Evolutionary conservation across 2,329 filamentous ascomycete species (phyloP).

Genomic region (Epicoccum sorghinum): DNA sequence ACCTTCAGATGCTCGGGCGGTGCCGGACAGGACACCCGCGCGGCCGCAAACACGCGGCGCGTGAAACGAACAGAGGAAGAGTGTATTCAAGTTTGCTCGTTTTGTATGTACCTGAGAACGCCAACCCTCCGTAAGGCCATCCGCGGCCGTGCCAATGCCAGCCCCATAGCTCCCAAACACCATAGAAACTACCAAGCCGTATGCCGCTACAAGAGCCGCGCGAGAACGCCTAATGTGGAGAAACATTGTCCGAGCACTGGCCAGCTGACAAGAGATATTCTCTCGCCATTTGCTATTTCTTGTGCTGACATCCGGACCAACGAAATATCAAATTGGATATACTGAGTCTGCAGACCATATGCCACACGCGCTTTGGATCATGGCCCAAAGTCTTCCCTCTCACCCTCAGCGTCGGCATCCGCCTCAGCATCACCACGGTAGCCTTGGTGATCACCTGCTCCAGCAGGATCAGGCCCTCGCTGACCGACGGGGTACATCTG

Average conservation of each 20-base stretch:
- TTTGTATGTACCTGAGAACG: slow-evolving; percentile 38
- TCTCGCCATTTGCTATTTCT: not conserved
- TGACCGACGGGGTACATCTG: slow-evolving; percentile 49
- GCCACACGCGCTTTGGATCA: slow-evolving; percentile 1
- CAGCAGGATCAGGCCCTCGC: slow-evolving; percentile 46
- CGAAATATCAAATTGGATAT: not conserved
- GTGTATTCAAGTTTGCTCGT: slow-evolving; percentile 7
- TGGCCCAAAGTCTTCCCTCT: slow-evolving; percentile 48
- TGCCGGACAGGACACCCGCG: slow-evolving; percentile 19
- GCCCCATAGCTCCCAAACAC: slow-evolving; percentile 34
- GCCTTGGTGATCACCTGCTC: slow-evolving; percentile 45
- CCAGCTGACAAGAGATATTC: not conserved
- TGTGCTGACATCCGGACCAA: not conserved
- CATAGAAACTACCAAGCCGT: slow-evolving; percentile 16
- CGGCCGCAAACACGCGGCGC: slow-evolving; percentile 12
- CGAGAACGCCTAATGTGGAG: slow-evolving; percentile 16
- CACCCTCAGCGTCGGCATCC: slow-evolving; percentile 49
- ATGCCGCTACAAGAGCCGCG: slow-evolving; percentile 16
- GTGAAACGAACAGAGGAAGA: slow-evolving; percentile 2
- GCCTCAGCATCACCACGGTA: slow-evolving; percentile 47
- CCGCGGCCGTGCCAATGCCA: slow-evolving; percentile 43
- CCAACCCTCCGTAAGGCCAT: slow-evolving; percentile 31
- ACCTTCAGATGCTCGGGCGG: slow-evolving; percentile 20
- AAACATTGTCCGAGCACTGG: slow-evolving; percentile 5
- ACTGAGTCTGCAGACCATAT: not conserved